Base-by-base conservation (phyloP, 2,329 filamentous ascomycete species). In the Aspergillus jensenii region DNA sequence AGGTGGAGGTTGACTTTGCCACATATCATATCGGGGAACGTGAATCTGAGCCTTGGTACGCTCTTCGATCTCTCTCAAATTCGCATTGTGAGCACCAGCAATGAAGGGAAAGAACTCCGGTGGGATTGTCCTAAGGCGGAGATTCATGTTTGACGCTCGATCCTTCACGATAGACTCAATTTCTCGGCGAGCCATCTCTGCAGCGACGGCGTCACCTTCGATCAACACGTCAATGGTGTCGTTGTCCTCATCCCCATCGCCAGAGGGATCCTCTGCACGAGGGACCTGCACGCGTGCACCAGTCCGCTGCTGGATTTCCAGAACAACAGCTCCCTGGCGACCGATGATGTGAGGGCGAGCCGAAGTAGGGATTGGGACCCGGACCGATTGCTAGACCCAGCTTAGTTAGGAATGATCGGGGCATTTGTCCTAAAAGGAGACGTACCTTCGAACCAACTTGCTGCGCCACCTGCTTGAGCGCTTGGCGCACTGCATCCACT, bases 91-190 rank as follows among this genome's bases (percentile, higher is more conserved):
- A 9, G 88, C 86, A 49, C 92, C 92, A 23, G 91, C 89, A 74
- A 99, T 88, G 80, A 99, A 99, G 52, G 93, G 93, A 77, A 95
- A 99, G 76, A 95, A 96, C 72, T 96, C 92, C 25, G 91, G 85
- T 7, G 95, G 93, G 59, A 99, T 89, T 49, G 88, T 87, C 74
- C 88, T 91, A 64, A 99, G 77, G 67, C 90, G 91, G 57, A 91
- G 83, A 77, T 86, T 95, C 70, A 93, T 85, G 66, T 89, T 93
- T 55, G 91, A 89, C 53, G 90, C 87, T 61, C 91, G 88, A 76
- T 97, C 92, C 67, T 89, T 89, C 56, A 91, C 91, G 71, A 98
- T 97, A 68, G 88, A 89, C 68, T 91, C 83, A 68, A 99, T 95
- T 67, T 91, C 89, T 57, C 90, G 87, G 60, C 87, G 87, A 56